Base-by-base conservation (phyloP, 225 moss, liverwort and hornwort species). In the Bryoerythrophyllum caledonicum region DNA sequence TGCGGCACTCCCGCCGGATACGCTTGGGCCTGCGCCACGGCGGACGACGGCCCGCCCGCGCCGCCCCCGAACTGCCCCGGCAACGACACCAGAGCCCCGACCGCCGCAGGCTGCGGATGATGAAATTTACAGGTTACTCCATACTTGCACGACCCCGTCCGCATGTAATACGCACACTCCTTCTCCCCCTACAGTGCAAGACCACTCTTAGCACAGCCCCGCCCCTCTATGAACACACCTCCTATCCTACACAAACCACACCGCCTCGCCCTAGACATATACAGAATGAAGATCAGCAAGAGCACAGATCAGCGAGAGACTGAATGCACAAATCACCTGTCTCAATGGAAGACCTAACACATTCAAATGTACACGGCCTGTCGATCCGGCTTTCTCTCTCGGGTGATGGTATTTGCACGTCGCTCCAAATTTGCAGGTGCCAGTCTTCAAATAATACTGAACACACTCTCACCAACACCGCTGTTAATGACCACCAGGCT, bases 391-490 rank as follows among this genome's bases (percentile, higher is more conserved):
- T 72, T 99, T 93, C 74, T 99, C 99, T 72, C 95, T 83, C 14
- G 99, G 99, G 75, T 99, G 99, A 85, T 99, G 99, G 75, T 95
- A 99, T 81, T 99, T 99, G 99, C 99, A 99, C 37, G 99, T 99
- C 44, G 95, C 94, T 75, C 99, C 99, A 82, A 95, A 99, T 77
- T 99, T 99, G 93, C 99, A 99, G 23, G 95, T 95, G 70, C 99
- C 95, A 44, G 99, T 99, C 84, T 99, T 99, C 76, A 99, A 67
- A 68, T 99, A 99, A 67, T 99, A 99, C 99, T 99, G 91, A 61
- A 60, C 43, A 81, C 65, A 76, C 40, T 16, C 68, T 23, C 67
- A 65, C 40, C 26, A 57, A 26, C 5, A 49, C 55, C 62, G 65
- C 37, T 8, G 78, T 81, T 62, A 81, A 34, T 5, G 20, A 70